Base-by-base conservation (phyloP, 805 yeast species). In the Kregervanrija fluxuum region DNA sequence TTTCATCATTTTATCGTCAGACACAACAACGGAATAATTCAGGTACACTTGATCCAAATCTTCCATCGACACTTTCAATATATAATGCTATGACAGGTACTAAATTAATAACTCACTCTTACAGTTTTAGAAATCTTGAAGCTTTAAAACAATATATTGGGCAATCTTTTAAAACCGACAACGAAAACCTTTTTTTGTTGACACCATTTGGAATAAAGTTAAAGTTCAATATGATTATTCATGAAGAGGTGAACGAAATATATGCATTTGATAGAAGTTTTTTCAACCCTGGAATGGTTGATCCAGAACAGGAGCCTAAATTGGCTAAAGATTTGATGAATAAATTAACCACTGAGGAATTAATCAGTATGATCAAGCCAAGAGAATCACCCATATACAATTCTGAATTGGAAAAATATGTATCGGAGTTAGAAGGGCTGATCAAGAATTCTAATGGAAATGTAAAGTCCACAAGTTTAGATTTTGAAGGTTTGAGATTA, bases 141-240 rank as follows among this genome's bases (percentile, higher is more conserved):
- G 65, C 70, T 16, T 56, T 77, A 31, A 71, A 68, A 49, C 62
- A 56, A 30, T 71, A 65, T 49, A 66, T 76, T 15, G 47, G 67
- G 6, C 57, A 62, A 4, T 62, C 68, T 35, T 69, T 76, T 59
- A 53, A 54, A 37, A 73, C 76, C 1, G 69, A 74, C 0, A 33
- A 51, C 1, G 66, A 61, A 22, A 69, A 71, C 42, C 52, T 73
- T 37, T 69, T 83, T 50, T 63, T 84, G 11, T 61, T 84, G 34
- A 72, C 88, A 2, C 77, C 88, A 1, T 80, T 74, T 57, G 90
- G 90, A 0, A 70, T 77, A 38, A 78, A 75, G 53, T 65, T 84
- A 49, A 79, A 75, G 57, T 74, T 67, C 57, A 70, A 68, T 54
- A 70, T 69, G 70, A 67, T 70, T 38, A 66, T 62, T 4, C 64